Base-by-base conservation (phyloP, 2,329 filamentous ascomycete species). In the Huntiella bhutanensis region DNA sequence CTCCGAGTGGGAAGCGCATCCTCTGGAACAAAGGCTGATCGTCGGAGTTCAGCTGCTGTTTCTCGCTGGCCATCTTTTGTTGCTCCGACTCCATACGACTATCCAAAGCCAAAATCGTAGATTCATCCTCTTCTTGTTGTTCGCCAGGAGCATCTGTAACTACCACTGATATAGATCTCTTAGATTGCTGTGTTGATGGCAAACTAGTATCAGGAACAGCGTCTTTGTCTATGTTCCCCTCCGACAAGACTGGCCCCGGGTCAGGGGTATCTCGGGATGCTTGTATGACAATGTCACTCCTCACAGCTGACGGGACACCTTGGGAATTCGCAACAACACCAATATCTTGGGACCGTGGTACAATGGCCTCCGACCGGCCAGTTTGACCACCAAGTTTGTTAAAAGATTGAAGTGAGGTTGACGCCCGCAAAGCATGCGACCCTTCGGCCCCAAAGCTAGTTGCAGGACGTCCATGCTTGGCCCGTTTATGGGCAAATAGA, bases 191-290 rank as follows among this genome's bases (percentile, higher is more conserved):
- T 4, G 6, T 39, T 22, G 6, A 13, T 32, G 15, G n/a, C n/a
- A 41, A 45, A 7, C 48, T 50, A 4, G 45, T 50, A 13, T 50
- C 48, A 11, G 48, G 48, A 11, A 50, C 48, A 17, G 41, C 16
- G 12, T 50, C 48, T n/a, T 47, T 45, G 19, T 45, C 45, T 15
- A 19, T 34, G 15, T 47, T 41, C 6, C 41, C 32, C 13, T 46
- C 34, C 5, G 44, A 41, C 5, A 38, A 16, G 1, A 28, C n/a
- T 16, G 16, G 13, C 1, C 16, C 44, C 7, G 40, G 38, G 15
- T 28, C 22, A 7, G 41, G 37, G 10, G 12, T 11, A 4, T 45
- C 48, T n/a, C 16, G 33, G 15, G 41, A 44, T 16, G 48, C 41
- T 41, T 33, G 38, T 16, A 46, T 46, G 6, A 42, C 16, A 32